These are phyloP conservation scores for Asterella californica DNA, from an alignment of 225 moss, liverwort and hornwort genomes.

Conservation along the genomic window DNA sequence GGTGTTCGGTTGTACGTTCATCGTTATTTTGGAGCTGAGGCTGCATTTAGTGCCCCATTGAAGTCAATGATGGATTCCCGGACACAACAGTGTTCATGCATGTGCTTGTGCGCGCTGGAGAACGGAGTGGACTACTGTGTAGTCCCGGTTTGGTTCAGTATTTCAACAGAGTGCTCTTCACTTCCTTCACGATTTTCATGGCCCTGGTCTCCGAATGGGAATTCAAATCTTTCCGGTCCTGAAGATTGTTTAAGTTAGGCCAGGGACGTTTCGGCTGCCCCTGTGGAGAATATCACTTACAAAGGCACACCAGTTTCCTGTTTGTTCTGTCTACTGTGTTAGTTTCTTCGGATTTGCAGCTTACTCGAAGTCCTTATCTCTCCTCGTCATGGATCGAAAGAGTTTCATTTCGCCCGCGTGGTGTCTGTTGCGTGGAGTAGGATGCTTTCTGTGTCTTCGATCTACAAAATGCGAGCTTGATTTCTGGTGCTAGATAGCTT, in stretches of 20 bases:
- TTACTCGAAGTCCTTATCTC: background rate
- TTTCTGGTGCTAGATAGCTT: background rate
- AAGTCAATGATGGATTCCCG: background rate
- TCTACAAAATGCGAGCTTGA: background rate
- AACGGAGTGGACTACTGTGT: background rate
- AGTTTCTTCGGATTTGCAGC: background rate
- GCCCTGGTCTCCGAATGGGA: no score
- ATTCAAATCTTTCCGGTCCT: background rate
- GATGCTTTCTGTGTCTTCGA: background rate
- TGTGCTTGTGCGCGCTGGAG: background rate
- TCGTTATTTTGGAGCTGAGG: background rate
- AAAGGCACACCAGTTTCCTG: background rate
- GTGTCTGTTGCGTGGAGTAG: background rate
- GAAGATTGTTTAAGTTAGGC: background rate
- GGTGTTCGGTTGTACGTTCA: background rate
- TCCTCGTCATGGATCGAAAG: background rate
- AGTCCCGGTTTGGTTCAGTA: background rate
- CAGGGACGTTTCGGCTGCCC: background rate
- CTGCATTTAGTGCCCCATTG: background rate
- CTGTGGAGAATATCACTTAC: background rate
- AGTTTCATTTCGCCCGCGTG: background rate
- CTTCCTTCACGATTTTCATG: background rate
- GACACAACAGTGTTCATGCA: background rate
- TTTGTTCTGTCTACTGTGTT: background rate
- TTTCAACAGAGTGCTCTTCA: background rate